Percentiles rank a stretch among this genome's conserved stretches.
These are phyloP conservation scores for Fusarium globosum DNA, from an alignment of 2,329 filamentous ascomycete genomes.

Conservation along the genomic window DNA sequence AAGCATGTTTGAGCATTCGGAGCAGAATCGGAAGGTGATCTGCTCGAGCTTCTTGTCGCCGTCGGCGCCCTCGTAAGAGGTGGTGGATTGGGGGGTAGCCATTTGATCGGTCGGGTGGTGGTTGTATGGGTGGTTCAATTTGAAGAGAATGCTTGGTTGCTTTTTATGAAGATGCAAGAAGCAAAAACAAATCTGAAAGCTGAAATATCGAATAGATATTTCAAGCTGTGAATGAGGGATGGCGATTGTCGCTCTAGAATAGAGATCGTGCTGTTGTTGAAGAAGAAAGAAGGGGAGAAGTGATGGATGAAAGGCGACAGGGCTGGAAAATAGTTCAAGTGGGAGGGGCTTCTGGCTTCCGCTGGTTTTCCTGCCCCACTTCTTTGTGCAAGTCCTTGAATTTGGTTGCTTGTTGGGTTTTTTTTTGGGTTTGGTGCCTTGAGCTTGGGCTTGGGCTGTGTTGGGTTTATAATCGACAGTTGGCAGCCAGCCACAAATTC, in stretches of 20 bases:
- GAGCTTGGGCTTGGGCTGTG: conserved; percentile 8
- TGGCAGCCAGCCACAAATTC: conserved; percentile 4
- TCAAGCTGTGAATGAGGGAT: conserved; percentile 8
- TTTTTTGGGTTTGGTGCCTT: conserved; percentile 2
- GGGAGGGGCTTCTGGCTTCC: conserved; percentile 25
- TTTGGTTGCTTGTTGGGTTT: conserved; percentile 21
- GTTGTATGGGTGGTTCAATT: conserved; percentile 8
- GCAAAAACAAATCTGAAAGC: conserved; percentile 1
- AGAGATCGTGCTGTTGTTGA: conserved; percentile 20
- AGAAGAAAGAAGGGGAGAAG: conserved; percentile 10
- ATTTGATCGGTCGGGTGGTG: conserved; percentile 52
- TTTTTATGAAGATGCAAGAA: conserved; percentile 9
- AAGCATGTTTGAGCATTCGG: conserved; percentile 98
- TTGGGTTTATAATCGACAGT: neutral
- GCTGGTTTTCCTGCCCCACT: conserved; percentile 29
- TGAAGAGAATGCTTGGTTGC: conserved; percentile 13
- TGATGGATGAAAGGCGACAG: conserved; percentile 28
- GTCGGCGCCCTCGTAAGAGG: conserved; percentile 54
- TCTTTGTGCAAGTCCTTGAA: conserved; percentile 15
- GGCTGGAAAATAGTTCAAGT: conserved; percentile 28
- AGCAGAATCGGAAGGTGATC: conserved; percentile 97
- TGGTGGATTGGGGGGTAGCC: conserved; percentile 67
- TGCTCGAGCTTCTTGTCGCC: conserved; percentile 73
- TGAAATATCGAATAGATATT: conserved; percentile 28
- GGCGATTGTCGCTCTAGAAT: conserved; percentile 16